Evolutionary conservation across 768 basidiomycete genomes (phyloP).

Genomic region (Pleurotus sapidus): DNA sequence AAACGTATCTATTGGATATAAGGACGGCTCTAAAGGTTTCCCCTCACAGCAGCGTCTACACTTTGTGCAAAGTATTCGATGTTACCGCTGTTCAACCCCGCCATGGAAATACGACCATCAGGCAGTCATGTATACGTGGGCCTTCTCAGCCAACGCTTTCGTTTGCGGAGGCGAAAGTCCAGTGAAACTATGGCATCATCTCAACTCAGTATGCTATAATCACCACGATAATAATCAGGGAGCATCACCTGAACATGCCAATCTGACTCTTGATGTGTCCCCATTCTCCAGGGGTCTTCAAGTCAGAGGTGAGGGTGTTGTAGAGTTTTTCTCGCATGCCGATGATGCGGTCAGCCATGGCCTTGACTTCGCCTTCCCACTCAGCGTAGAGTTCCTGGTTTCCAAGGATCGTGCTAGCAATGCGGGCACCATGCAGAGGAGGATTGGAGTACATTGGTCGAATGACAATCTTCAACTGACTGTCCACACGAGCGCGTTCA

Average conservation of each 20-base stretch:
- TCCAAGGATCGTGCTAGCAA: conserved; percentile 82
- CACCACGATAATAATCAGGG: conserved; percentile 5
- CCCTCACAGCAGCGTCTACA: conserved; percentile 80
- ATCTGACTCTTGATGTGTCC: conserved; percentile 93
- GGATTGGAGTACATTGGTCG: conserved; percentile 99
- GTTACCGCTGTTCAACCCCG: conserved; percentile 81
- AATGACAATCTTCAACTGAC: conserved; percentile 93
- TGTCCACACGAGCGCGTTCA: conserved; percentile 88
- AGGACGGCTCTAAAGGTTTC: conserved; percentile 50
- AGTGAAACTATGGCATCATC: conserved; percentile 60
- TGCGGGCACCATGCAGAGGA: conserved; percentile 84
- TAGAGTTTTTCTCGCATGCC: conserved; percentile 87
- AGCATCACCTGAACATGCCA: conserved; percentile 92
- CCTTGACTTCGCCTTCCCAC: conserved; percentile 92
- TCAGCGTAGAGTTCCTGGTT: conserved; percentile 72
- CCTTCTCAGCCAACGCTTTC: conserved; percentile 79
- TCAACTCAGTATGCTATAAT: not conserved
- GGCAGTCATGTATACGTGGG: conserved; percentile 92
- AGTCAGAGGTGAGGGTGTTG: conserved; percentile 67
- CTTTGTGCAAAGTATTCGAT: conserved; percentile 89
- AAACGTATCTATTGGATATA: conserved; percentile 11
- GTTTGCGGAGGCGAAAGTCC: conserved; percentile 80
- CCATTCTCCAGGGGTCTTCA: conserved; percentile 94
- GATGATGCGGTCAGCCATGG: conserved; percentile 95
- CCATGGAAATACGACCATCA: conserved; percentile 95